Evolutionary conservation across 1,284 basidiomycete species (phyloP), one percentile per base, ranked within the genome.

Genomic region (Afroboletus lepidellus): DNA sequence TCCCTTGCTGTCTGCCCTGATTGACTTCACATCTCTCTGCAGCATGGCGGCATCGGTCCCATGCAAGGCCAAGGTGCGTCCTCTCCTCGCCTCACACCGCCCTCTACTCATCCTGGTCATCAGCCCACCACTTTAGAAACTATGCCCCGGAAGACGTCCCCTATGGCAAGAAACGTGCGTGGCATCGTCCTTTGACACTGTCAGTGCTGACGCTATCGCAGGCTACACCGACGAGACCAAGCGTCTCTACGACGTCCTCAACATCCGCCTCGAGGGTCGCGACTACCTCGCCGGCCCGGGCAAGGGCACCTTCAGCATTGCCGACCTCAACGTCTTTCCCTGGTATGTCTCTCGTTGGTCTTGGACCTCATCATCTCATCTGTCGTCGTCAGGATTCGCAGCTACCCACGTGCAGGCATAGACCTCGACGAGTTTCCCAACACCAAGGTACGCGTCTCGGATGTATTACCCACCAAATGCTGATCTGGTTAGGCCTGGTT

Each of bases 261-360:
- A 83, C 64, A 72, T 73, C 42, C 74, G 74, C 18, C 72, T 84
- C 8, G 53, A 69, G 20, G 69, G 61, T 27, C 70, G 70, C 5
- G 73, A 75, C 8, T 83, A 73, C 55, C 72, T 84, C 24, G 79
- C 76, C n/a, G 81, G 81, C 8, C 67, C 73, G 8, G 77, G 73
- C 2, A 67, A 65, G 53, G 77, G 77, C 39, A 77, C 75, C 60
- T 74, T 74, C 65, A 74, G 70, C 37, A 65, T 81, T 20, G 80
- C 73, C 13, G 71, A 76, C 54, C 51, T 75, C 49, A 75, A 74
- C 32, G 66, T 58, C 8, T 50, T 71, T 5, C 61, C 72, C 8
- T 74, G 73, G 73, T 71, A 39, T 6, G 62, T 58, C 21, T 27
- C 1, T 21, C 13, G 3, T 45, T 23, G 13, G 16, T 13, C 9